Conservation (phyloP, 108 stramenopile species). For the Fistulifera solaris region DNA sequence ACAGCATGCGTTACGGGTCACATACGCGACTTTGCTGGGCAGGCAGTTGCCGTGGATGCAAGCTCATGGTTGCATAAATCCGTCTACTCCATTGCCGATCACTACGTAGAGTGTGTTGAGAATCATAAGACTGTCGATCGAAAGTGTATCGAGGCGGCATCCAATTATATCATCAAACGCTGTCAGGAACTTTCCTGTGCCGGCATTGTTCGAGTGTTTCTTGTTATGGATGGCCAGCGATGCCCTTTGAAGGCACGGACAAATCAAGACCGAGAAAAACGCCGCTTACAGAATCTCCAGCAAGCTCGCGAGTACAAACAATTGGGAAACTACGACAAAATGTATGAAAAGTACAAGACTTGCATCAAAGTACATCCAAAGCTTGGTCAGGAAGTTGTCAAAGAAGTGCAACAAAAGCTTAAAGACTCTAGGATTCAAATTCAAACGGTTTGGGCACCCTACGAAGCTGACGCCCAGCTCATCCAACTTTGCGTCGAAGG, state of each 20-base stretch:
- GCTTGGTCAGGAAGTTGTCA: conserved; percentile 50
- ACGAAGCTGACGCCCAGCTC: conserved; percentile 97
- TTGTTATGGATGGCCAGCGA: conserved; percentile 80
- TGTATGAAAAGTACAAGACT: conserved; percentile 54
- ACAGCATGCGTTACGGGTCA: conserved; percentile 24
- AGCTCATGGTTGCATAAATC: conserved; percentile 82
- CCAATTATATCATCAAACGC: conserved; percentile 49
- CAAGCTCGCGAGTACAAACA: conserved; percentile 46
- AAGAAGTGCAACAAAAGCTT: conserved; percentile 13
- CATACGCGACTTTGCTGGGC: conserved; percentile 45
- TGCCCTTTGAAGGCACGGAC: conserved; percentile 72
- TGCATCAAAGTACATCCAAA: conserved; percentile 56
- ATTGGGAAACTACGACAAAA: conserved; percentile 35
- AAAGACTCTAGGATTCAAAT: conserved; percentile 27
- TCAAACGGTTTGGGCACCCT: conserved; percentile 69
- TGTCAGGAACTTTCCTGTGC: conserved; percentile 47
- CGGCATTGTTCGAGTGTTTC: conserved; percentile 35
- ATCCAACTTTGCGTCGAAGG: conserved; percentile 75
- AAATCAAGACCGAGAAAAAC: conserved; percentile 52
- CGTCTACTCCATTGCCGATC: conserved; percentile 70
- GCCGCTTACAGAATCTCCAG: conserved; percentile 38
- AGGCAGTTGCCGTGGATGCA: conserved; percentile 68
- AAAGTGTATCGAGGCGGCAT: conserved; percentile 33
- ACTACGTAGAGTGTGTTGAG: conserved; percentile 59
- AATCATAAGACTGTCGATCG: conserved; percentile 24